These are phyloP conservation scores for Daldinia sp. DNA, from an alignment of 2,329 filamentous ascomycete genomes.

Conservation along the genomic window DNA sequence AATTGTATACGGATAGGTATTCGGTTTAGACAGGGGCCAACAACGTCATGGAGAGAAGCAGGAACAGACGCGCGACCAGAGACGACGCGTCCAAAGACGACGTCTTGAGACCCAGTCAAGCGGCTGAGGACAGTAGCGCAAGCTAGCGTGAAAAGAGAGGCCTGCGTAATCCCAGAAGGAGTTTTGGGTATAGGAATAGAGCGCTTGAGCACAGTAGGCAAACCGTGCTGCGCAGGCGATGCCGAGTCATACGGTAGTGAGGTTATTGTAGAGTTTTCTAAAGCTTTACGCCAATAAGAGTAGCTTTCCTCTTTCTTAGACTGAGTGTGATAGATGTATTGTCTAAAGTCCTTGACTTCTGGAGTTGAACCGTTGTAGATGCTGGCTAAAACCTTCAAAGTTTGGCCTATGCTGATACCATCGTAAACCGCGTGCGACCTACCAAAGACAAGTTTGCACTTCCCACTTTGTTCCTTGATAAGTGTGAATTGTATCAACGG, in stretches of 20 bases:
- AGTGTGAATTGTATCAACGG: not conserved
- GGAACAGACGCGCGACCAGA: conserved; percentile 9
- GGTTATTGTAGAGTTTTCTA: not conserved
- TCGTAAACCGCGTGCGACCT: not conserved
- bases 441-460: not conserved
- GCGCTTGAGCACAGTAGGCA: not conserved
- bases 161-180: not conserved
- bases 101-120: conserved; percentile 1
- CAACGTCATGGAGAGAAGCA: not conserved
- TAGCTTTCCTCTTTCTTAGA: not conserved
- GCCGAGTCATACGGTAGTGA: not conserved
- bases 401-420: not conserved
- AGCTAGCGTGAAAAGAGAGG: conserved; percentile 6
- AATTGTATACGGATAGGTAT: conserved; percentile 1
- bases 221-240: not conserved
- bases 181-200: not conserved
- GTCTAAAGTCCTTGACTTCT: not conserved
- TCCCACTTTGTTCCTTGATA: not conserved
- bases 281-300: not conserved
- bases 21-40: conserved; percentile 10
- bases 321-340: not conserved
- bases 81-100: conserved; percentile 9
- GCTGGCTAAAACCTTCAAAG: not conserved
- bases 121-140: conserved; percentile 5
- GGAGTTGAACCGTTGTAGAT: not conserved